phyloP scores from a whole-genome alignment of 768 basidiomycete genomes.

The Termitomyces sp. region DNA sequence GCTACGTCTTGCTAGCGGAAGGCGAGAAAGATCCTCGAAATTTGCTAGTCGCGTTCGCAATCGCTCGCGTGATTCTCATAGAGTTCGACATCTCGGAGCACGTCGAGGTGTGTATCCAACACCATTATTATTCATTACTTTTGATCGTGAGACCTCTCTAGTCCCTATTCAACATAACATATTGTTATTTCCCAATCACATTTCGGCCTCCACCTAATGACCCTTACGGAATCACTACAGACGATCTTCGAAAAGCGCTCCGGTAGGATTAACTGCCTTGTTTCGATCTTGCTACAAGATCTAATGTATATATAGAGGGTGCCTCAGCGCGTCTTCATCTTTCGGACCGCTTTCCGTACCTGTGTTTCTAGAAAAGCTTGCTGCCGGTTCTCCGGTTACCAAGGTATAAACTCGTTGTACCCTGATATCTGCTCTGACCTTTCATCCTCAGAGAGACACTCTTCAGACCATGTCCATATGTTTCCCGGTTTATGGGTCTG shows the following conservation, averaged over 20 bases:
- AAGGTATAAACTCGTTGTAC: slow-evolving; percentile 55
- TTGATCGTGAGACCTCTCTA: slow-evolving; percentile 23
- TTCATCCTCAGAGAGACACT: slow-evolving; percentile 70
- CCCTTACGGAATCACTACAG: slow-evolving; percentile 86
- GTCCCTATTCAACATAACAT: slow-evolving; percentile 92
- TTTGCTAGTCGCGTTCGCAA: slow-evolving; percentile 83
- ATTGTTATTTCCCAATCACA: slow-evolving; percentile 98
- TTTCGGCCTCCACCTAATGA: slow-evolving; percentile 94
- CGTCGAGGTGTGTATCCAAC: slow-evolving; percentile 61
- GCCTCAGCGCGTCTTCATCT: slow-evolving; percentile 72
- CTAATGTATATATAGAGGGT: slow-evolving; percentile 38
- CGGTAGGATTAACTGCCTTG: slow-evolving; percentile 37
- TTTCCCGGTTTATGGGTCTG: slow-evolving; percentile 81
- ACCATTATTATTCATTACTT: background rate
- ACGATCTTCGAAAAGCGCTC: slow-evolving; percentile 75
- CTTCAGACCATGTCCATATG: slow-evolving; percentile 73
- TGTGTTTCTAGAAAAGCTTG: slow-evolving; percentile 88
- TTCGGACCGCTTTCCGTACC: slow-evolving; percentile 86
- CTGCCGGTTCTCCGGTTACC: slow-evolving; percentile 72
- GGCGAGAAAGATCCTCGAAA: slow-evolving; percentile 98
- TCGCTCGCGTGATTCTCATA: slow-evolving; percentile 79
- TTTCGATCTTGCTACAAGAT: background rate
- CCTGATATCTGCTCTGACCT: background rate
- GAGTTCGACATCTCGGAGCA: slow-evolving; percentile 79
- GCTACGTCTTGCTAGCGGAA: slow-evolving; percentile 80